Conservation (phyloP, 306 rosid genomes). For the Quillaja saponaria region DNA sequence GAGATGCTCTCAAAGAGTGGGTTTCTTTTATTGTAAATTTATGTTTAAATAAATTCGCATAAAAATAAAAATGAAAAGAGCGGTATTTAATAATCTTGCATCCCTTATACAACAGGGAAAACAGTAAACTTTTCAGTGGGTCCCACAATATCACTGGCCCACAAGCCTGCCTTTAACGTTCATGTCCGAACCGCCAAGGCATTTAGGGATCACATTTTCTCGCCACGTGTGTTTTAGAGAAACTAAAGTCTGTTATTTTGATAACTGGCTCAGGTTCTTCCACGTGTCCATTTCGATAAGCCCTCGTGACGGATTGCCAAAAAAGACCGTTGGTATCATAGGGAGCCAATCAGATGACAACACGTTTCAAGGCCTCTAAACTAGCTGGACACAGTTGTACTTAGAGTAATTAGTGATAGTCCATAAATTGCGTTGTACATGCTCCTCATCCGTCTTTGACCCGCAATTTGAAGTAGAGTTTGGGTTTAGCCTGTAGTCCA, state of each 20-base stretch:
- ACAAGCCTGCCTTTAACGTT: conserved; percentile 14
- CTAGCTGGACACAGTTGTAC: too few relatives aligned
- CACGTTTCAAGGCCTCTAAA: too few relatives aligned
- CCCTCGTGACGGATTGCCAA: neutral
- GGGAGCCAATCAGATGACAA: accelerated
- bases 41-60: too few relatives aligned
- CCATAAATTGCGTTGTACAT: too few relatives aligned
- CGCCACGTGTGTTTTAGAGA: conserved; percentile 14
- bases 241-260: conserved; percentile 1
- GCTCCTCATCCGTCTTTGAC: too few relatives aligned
- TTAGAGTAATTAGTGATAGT: too few relatives aligned
- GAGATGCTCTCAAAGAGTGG: too few relatives aligned
- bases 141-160: conserved; percentile 28
- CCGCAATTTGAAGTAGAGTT: too few relatives aligned
- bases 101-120: conserved; percentile 26
- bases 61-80: too few relatives aligned
- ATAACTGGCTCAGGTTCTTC: conserved; percentile 17
- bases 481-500: too few relatives aligned
- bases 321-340: neutral
- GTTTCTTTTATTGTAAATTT: too few relatives aligned
- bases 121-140: conserved; percentile 23
- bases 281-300: conserved; percentile 34
- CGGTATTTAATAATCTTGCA: too few relatives aligned
- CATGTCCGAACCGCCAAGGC: conserved; percentile 43
- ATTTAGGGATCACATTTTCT: conserved; percentile 41